phyloP scores from a whole-genome alignment of 768 basidiomycete species.

The Boletus rufocinnamomeus region DNA sequence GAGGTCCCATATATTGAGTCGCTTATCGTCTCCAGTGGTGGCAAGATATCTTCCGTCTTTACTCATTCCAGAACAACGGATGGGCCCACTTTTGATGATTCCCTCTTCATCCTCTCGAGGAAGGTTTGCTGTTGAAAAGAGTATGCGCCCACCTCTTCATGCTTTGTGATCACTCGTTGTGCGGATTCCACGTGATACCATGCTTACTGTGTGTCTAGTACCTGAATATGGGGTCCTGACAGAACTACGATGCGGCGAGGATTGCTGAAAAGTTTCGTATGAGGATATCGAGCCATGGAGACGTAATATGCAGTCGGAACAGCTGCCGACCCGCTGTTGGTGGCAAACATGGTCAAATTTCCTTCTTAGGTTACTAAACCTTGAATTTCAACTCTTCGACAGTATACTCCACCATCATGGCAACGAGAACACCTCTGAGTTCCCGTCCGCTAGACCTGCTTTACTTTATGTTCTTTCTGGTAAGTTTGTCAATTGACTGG shows the following conservation, averaged over 20 bases:
- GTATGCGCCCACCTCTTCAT: conserved; percentile 53
- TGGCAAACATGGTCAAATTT: background rate
- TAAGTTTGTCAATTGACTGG: conserved; percentile 31
- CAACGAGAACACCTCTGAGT: conserved; percentile 40
- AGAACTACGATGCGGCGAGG: conserved; percentile 42
- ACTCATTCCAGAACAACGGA: conserved; percentile 61
- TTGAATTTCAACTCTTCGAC: background rate
- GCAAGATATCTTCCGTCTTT: conserved; percentile 48
- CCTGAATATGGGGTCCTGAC: conserved; percentile 64
- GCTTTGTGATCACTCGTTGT: conserved; percentile 7
- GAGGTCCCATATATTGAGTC: conserved; percentile 72
- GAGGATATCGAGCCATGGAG: conserved; percentile 48
- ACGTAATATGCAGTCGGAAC: too few relatives aligned
- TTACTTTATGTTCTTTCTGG: conserved; percentile 73
- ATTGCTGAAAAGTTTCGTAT: conserved; percentile 47
- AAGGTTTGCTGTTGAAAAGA: conserved; percentile 45
- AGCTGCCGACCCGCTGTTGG: too few relatives aligned
- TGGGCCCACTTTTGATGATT: conserved; percentile 51
- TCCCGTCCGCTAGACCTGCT: conserved; percentile 65
- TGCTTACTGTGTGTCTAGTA: conserved; percentile 56
- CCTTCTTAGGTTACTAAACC: background rate
- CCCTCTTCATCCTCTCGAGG: conserved; percentile 33
- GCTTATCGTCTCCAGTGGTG: conserved; percentile 79
- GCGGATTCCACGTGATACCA: background rate
- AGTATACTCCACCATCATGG: conserved; percentile 5